Evolutionary conservation across 1,284 basidiomycete genomes (phyloP), one percentile per base, ranked within the genome.

Genomic region (Bondarzewia mesenterica): DNA sequence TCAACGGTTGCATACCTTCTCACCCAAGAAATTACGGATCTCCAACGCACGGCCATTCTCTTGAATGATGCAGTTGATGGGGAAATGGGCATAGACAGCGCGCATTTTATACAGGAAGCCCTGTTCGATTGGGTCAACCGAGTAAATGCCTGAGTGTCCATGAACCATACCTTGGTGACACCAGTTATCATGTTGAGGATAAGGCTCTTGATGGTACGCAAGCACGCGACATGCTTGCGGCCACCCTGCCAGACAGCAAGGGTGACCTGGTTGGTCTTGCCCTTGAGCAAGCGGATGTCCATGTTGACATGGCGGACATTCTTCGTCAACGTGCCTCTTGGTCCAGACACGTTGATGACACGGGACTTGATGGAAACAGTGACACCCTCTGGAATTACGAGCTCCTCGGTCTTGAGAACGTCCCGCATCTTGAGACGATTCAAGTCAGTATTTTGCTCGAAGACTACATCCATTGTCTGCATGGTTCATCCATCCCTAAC

Each of bases 31-130:
- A 78, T 99, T 99, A 63, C 97, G 87, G 74, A 99, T 99, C 72
- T 99, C 95, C 52, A 97, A 71, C 47, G 84, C 75, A 49, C 67
- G 66, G 51, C 91, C 92, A 60, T 74, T 73, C 40, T 89, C 85
- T 68, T 89, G 85, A 65, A 98, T 93, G 70, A 99, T 98, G 68
- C 91, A 88, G 80, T 99, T 99, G 80, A 99, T 97, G 57, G 96
- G 96, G 81, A 99, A 99, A 81, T 99, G 96, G 63, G 96, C 96
- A 68, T 99, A 99, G 52, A 99, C 96, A 35, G 94, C 79, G 63
- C 92, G 89, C 93, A 97, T 95, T 87, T 99, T 99, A 85, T 99
- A 99, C 65, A 87, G 85, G 86, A 98, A 99, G 56, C 95, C 96
- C 86, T 91, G 58, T 44, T 7, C 7, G 18, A 51, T 42, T 44